Evolutionary conservation across 371 early-diverging fungal species (phyloP).

Genomic region (Apophysomyces elegans): DNA sequence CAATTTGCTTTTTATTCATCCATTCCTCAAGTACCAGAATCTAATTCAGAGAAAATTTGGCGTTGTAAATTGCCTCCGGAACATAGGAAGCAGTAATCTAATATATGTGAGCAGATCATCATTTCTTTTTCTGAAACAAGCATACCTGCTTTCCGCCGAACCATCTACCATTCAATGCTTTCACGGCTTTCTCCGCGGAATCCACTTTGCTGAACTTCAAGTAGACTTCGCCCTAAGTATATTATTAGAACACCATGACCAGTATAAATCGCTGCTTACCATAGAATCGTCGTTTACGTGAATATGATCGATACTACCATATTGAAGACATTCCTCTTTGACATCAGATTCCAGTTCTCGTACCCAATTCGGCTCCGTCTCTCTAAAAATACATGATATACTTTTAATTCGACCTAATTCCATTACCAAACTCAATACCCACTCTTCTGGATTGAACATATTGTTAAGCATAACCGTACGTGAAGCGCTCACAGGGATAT

Average conservation of each 20-base stretch:
- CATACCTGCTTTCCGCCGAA: conserved; percentile 69
- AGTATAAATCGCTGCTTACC: conserved; percentile 42
- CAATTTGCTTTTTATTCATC: conserved; percentile 12
- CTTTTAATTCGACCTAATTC: too few species aligned
- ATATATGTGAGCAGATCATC: neutral
- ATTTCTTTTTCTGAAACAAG: neutral
- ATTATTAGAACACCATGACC: neutral
- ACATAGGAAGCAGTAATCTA: conserved; percentile 73
- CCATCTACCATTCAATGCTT: conserved; percentile 75
- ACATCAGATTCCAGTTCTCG: conserved; percentile 89
- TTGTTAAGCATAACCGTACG: conserved; percentile 82
- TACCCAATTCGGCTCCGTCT: conserved; percentile 88
- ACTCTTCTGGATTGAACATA: conserved; percentile 93
- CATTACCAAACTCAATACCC: conserved; percentile 32
- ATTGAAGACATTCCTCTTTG: conserved; percentile 80
- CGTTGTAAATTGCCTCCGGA: conserved; percentile 73
- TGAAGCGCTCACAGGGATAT: conserved; percentile 49
- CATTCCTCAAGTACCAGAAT: neutral
- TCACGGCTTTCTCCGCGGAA: conserved; percentile 71
- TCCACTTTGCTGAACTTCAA: conserved; percentile 76
- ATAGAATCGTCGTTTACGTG: conserved; percentile 69
- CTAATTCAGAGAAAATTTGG: conserved; percentile 52
- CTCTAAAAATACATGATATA: conserved; percentile 48
- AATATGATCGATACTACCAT: conserved; percentile 79
- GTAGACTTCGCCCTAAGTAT: conserved; percentile 78